phyloP scores from a whole-genome alignment of 2,329 filamentous ascomycete species.

The Fusarium euwallaceae region DNA sequence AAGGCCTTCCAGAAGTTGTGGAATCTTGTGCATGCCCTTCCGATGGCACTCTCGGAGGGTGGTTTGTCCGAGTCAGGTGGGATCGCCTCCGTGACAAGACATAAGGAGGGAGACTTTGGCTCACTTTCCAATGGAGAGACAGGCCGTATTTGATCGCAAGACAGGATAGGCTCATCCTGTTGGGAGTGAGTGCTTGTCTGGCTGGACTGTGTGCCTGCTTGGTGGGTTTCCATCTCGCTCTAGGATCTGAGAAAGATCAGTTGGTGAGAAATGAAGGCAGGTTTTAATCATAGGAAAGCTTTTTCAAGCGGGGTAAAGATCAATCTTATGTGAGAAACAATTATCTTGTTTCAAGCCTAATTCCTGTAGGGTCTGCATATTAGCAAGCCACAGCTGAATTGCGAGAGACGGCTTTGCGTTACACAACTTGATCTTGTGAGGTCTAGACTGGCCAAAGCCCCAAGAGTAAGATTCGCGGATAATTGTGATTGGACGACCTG shows the following conservation, averaged over 20 bases:
- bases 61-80: neutral
- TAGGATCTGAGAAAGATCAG: too few species aligned
- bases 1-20: neutral
- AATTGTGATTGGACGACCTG: neutral
- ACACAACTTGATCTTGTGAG: neutral
- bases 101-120: too few species aligned
- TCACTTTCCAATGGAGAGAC: neutral
- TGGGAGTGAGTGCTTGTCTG: neutral
- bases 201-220: neutral
- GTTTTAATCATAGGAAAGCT: too few species aligned
- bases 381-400: neutral
- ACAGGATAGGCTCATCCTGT: neutral
- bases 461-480: neutral
- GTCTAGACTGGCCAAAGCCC: neutral
- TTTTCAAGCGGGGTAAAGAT: fast-evolving
- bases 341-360: neutral
- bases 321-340: neutral
- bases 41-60: neutral
- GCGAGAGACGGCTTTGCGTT: neutral
- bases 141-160: neutral
- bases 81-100: neutral
- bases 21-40: neutral
- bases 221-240: neutral
- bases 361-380: neutral
- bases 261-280: too few species aligned